These are phyloP conservation scores for Starmerella floris DNA, from an alignment of 805 yeast genomes.

Conservation along the genomic window DNA sequence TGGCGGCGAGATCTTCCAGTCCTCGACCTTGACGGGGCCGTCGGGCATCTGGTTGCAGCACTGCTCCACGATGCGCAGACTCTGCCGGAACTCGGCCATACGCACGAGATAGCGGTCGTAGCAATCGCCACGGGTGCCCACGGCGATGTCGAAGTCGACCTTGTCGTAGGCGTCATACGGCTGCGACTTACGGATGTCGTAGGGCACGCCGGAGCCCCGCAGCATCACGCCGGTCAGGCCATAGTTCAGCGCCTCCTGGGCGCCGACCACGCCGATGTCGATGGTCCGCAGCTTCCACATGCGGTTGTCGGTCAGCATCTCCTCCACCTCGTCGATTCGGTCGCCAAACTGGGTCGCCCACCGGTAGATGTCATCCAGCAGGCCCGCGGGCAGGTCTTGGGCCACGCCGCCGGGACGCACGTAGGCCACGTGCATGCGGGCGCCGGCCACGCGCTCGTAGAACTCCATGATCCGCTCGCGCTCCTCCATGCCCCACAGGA, in stretches of 20 bases:
- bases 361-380: conserved; percentile 82
- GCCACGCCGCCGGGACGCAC: conserved; percentile 88
- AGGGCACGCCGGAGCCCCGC: conserved; percentile 82
- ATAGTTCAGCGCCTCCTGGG: conserved; percentile 76
- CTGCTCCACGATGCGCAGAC: conserved; percentile 76
- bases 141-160: conserved; percentile 78
- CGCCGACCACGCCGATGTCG: conserved; percentile 67
- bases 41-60: conserved; percentile 86
- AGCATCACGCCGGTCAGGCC: conserved; percentile 77
- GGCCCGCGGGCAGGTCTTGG: conserved; percentile 74
- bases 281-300: conserved; percentile 82
- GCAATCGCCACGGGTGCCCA: conserved; percentile 79
- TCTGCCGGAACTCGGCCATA: conserved; percentile 88
- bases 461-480: conserved; percentile 88
- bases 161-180: conserved; percentile 83
- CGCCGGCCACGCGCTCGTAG: conserved; percentile 82
- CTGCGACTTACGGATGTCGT: conserved; percentile 70
- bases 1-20: conserved; percentile 72
- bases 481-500: conserved; percentile 89
- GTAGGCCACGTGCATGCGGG: conserved; percentile 78
- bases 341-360: conserved; percentile 95
- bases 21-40: conserved; percentile 84
- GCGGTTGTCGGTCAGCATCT: conserved; percentile 76
- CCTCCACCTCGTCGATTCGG: conserved; percentile 82
- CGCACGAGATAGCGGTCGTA: conserved; percentile 78